These are phyloP conservation scores for Globisporangium takayamanum DNA, from an alignment of 352 stramenopile species.

Conservation along the genomic window DNA sequence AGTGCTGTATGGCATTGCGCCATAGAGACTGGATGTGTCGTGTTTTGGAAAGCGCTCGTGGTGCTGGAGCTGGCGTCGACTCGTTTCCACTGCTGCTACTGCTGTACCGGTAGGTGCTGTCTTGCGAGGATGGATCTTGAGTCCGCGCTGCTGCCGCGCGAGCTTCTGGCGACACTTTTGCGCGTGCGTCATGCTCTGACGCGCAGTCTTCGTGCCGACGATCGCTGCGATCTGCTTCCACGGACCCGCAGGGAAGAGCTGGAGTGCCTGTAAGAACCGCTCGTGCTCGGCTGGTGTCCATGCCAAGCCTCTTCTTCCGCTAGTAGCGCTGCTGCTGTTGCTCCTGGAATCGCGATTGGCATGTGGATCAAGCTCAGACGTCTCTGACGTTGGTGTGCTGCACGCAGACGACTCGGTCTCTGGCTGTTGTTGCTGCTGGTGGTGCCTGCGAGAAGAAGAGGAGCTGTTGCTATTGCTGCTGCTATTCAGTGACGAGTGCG, in stretches of 20 bases:
- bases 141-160: slow-evolving; percentile 36
- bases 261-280: slow-evolving; percentile 24
- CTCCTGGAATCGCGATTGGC: not conserved
- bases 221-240: slow-evolving; percentile 33
- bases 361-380: no score
- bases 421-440: not conserved
- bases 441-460: slow-evolving; percentile 1
- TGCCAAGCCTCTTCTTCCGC: slow-evolving; percentile 18
- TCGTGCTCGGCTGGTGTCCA: slow-evolving; percentile 28
- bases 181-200: slow-evolving; percentile 67
- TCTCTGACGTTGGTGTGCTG: not conserved
- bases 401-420: not conserved
- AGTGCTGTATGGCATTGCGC: no score
- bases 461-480: not conserved
- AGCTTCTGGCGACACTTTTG: slow-evolving; percentile 83
- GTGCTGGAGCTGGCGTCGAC: not conserved
- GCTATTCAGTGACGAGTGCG: not conserved
- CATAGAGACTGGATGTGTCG: not conserved
- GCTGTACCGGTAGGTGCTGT: not conserved
- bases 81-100: no score
- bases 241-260: slow-evolving; percentile 23
- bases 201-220: slow-evolving; percentile 18
- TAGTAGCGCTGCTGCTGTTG: not conserved
- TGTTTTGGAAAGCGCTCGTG: not conserved
- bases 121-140: slow-evolving; percentile 8